A percentile compares a stretch with the other conserved stretches of the same genome.
phyloP scores from a whole-genome alignment of 768 basidiomycete genomes.

The Ramaria sp. region DNA sequence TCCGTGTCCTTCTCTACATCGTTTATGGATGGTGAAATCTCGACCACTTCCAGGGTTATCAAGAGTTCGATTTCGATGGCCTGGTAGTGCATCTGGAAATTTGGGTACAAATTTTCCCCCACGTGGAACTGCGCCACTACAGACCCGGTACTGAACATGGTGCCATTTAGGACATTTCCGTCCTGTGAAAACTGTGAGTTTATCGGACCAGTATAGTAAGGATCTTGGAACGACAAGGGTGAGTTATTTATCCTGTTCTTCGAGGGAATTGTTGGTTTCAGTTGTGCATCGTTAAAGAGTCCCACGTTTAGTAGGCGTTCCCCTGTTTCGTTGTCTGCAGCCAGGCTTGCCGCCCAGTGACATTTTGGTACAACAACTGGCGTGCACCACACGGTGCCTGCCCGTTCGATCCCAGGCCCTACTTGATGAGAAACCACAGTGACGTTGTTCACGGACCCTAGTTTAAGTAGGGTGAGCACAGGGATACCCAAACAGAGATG shows the following conservation, averaged over 20 bases:
- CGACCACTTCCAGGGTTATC: neutral
- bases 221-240: neutral
- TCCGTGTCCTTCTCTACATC: neutral
- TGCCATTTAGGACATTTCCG: neutral
- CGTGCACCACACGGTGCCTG: neutral
- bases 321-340: neutral
- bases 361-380: neutral
- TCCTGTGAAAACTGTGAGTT: neutral
- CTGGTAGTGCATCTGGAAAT: slow-evolving; percentile 2
- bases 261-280: neutral
- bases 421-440: neutral
- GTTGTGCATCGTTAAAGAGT: neutral
- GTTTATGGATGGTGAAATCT: too few species aligned
- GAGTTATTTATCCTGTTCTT: neutral
- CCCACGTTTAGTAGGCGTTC: neutral
- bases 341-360: neutral
- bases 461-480: neutral
- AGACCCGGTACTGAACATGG: neutral
- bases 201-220: neutral
- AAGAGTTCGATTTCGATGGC: neutral
- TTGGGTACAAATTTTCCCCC: neutral
- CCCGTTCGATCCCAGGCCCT: neutral
- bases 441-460: neutral
- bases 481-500: neutral
- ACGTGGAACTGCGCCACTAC: neutral